A percentile compares a stretch with the other conserved stretches of the same genome.
Evolutionary conservation across 768 basidiomycete species (phyloP).

Genomic region (Tephrocybe sp.): DNA sequence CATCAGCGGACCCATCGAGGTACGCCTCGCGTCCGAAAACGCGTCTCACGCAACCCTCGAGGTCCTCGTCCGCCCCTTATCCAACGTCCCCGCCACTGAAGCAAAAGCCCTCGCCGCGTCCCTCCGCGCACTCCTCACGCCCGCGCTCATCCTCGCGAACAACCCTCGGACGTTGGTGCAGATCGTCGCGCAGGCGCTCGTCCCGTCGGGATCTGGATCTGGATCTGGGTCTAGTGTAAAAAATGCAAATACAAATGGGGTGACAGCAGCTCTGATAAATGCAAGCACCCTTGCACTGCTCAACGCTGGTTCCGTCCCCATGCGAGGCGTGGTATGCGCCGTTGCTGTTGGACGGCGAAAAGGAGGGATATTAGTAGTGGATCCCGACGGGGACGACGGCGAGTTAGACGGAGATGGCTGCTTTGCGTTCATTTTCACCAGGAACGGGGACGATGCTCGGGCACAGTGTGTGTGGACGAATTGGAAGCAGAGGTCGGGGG

Average conservation of each 20-base stretch:
- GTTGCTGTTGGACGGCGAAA: conserved; percentile 48
- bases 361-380: conserved; percentile 39
- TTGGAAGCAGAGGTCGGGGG: conserved; percentile 33
- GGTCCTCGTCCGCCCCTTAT: conserved; percentile 66
- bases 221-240: background rate
- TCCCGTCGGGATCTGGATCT: conserved; percentile 10
- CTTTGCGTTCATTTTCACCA: conserved; percentile 64
- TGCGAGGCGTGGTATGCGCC: conserved; percentile 75
- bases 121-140: conserved; percentile 56
- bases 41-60: conserved; percentile 76
- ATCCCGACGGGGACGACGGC: conserved; percentile 47
- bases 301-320: conserved; percentile 66
- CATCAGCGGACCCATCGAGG: conserved; percentile 79
- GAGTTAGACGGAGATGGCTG: conserved; percentile 49
- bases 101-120: conserved; percentile 55
- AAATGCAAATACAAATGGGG: conserved; percentile 25
- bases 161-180: conserved; percentile 76
- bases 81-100: conserved; percentile 66
- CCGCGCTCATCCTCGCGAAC: conserved; percentile 60
- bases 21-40: conserved; percentile 63
- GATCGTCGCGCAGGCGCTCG: conserved; percentile 68
- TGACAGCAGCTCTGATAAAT: conserved; percentile 68
- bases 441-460: conserved; percentile 17
- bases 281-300: conserved; percentile 67
- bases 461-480: conserved; percentile 55